A percentile compares a stretch with the other conserved stretches of the same genome.
Evolutionary conservation across 2,329 filamentous ascomycete species (phyloP).

Genomic region (Pseudogymnoascus sp.): DNA sequence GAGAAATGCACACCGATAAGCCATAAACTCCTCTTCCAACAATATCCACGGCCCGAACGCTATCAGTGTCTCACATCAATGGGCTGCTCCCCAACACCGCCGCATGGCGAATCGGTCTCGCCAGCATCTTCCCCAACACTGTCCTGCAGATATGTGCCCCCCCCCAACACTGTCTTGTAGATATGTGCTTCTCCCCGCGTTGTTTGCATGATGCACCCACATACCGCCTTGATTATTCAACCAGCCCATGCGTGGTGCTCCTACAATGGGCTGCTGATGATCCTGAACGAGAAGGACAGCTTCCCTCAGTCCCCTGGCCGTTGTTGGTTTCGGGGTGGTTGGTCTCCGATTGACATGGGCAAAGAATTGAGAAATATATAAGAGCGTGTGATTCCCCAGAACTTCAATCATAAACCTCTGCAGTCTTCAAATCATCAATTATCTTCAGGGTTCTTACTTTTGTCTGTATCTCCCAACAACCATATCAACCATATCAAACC

Average conservation of each 20-base stretch:
- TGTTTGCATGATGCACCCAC: conserved; percentile 10
- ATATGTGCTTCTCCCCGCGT: conserved; percentile 10
- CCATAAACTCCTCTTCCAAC: conserved; percentile 5
- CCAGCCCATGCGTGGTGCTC: background rate
- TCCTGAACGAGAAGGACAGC: background rate
- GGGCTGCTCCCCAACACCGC: background rate
- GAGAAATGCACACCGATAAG: background rate
- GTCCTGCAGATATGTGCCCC: conserved; percentile 4
- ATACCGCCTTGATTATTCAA: background rate
- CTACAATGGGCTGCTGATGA: background rate
- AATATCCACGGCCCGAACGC: background rate
- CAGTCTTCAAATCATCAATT: conserved; percentile 7
- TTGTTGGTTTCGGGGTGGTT: background rate
- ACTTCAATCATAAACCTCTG: conserved; percentile 9
- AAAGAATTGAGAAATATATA: conserved; percentile 11
- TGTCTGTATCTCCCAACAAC: background rate
- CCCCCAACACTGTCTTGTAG: background rate
- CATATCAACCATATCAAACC: background rate
- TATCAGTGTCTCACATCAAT: background rate
- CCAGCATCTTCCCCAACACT: background rate
- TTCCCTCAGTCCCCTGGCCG: background rate
- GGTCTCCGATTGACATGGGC: background rate
- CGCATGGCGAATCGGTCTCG: background rate
- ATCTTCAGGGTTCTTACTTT: conserved; percentile 7
- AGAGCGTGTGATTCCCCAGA: background rate